These are phyloP conservation scores for Pelargonium nanum DNA, from an alignment of 345 rosid genomes.

Conservation along the genomic window DNA sequence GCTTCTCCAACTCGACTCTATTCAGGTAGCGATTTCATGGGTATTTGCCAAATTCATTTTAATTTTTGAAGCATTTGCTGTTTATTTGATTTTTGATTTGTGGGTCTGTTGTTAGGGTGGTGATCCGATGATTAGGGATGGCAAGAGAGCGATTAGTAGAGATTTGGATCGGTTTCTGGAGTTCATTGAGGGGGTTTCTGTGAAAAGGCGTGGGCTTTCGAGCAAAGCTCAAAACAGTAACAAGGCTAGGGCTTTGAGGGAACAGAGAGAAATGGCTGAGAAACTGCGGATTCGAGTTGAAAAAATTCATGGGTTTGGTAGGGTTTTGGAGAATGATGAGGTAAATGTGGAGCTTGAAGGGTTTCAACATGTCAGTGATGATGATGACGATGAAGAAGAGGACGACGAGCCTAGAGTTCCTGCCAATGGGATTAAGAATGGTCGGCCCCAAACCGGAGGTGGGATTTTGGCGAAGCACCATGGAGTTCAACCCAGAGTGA, in stretches of 20 bases:
- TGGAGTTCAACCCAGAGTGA: conserved; percentile 31
- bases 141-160: conserved; percentile 58
- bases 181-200: conserved; percentile 40
- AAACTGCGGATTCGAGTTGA: conserved; percentile 37
- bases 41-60: not conserved
- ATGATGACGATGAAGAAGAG: conserved; percentile 21
- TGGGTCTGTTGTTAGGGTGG: conserved; percentile 29
- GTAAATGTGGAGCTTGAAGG: conserved; percentile 58
- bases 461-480: conserved; percentile 24
- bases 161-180: conserved; percentile 56
- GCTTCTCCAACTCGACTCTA: conserved; percentile 62
- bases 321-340: conserved; percentile 29
- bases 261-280: conserved; percentile 25
- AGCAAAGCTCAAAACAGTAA: conserved; percentile 15
- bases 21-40: conserved; percentile 42
- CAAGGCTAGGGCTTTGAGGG: conserved; percentile 26
- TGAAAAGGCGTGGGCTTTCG: conserved; percentile 24
- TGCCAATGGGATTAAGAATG: conserved; percentile 9
- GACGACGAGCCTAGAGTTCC: conserved; percentile 14
- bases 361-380: conserved; percentile 35
- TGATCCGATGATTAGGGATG: conserved; percentile 71
- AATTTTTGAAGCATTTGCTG: not conserved
- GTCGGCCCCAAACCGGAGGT: conserved; percentile 12
- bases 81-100: not conserved
- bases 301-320: conserved; percentile 31